A percentile compares a stretch with the other conserved stretches of the same genome.
phyloP scores from a whole-genome alignment of 257 asterid species.

The Asclepias syriaca region DNA sequence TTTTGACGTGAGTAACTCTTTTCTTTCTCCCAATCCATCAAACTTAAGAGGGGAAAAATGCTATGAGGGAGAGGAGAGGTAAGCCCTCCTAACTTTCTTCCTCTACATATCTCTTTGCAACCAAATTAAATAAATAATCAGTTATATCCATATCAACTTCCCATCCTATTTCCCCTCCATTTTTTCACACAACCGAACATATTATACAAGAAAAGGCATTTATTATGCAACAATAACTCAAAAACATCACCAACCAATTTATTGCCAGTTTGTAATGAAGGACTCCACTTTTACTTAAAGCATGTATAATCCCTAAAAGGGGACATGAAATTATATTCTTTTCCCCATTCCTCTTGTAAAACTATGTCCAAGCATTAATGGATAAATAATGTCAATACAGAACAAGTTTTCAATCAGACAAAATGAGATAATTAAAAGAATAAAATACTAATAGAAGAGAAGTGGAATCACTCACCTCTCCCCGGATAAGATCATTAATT shows the following conservation, averaged over 20 bases:
- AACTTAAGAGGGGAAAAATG: too few species aligned
- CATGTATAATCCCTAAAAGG: not conserved
- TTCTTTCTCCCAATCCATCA: not conserved
- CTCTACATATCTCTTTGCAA: not conserved
- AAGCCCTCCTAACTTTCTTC: not conserved
- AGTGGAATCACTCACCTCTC: conserved; percentile 55
- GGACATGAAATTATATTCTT: not conserved
- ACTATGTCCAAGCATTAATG: not conserved
- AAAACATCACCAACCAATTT: not conserved
- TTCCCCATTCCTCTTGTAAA: too few species aligned
- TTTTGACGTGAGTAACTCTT: not conserved
- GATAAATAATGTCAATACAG: not conserved
- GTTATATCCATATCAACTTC: not conserved
- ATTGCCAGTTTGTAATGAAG: not conserved
- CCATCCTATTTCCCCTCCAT: not conserved
- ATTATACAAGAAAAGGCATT: not conserved
- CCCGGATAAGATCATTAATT: conserved; percentile 84
- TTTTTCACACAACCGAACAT: not conserved
- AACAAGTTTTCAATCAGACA: not conserved
- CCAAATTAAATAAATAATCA: not conserved
- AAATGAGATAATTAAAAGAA: not conserved
- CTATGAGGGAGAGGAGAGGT: not conserved
- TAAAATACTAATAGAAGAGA: conserved; percentile 2
- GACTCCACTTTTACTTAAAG: not conserved
- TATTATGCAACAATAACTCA: not conserved